Base-by-base conservation (phyloP, 371 early-diverging fungal species). In the Syncephalastrum monosporum region DNA sequence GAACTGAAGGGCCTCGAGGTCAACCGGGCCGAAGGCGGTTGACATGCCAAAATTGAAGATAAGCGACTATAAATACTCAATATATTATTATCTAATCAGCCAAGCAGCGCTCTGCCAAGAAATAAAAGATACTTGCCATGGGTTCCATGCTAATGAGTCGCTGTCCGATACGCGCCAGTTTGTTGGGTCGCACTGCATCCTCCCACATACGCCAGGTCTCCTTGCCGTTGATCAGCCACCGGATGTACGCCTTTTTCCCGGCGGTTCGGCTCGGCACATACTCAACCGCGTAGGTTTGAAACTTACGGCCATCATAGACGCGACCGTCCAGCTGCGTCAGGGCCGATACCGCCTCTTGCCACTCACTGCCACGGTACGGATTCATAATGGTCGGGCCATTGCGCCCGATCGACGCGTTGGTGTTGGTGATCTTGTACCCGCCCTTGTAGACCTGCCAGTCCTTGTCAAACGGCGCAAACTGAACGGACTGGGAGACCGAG, bases 391-490 rank as follows among this genome's bases (percentile, higher is more conserved):
- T 63, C 44, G 45, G 41, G 43, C 57, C 57, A 24, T 47, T 49
- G n/a, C 16, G 49, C 14, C 48, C 57, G 27, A 47, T 72, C 66
- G 52, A 46, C 16, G 42, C 10, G 25, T 41, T 42, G 13, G 61
- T 43, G 49, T 67, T 73, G 61, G 61, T 61, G 41, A 72, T 44
- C 44, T 57, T 48, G 55, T 54, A 65, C 17, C 24, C 60, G 15
- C 49, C 43, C 5, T 8, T 44, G 13, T 68, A 55, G 56, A 61
- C 58, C 16, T 71, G 59, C 50, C 67, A 71, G 55, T 72, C 67
- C 60, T 53, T 70, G 53, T 79, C 79, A 42, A 79, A 79, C 24
- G 79, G 79, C 2, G 79, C 79, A 42, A 75, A 73, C 61, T 79
- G 79, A 51, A 61, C 60, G 1, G 78, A 77, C 74, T 72, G 72